Conservation (phyloP, 1,284 basidiomycete genomes). For the Stygiomarasmius scandens region DNA sequence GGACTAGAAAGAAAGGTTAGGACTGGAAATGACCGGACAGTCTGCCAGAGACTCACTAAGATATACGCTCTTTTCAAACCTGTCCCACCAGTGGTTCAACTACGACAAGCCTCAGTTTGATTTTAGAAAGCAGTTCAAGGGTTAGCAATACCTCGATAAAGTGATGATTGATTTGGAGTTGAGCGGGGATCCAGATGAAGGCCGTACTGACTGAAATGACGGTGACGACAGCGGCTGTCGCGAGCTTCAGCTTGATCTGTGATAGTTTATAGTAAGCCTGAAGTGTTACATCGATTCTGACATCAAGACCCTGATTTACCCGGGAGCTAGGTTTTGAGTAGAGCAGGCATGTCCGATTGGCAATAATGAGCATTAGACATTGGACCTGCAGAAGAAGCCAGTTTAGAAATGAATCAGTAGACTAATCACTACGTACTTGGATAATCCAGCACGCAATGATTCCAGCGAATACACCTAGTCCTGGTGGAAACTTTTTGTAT, state of each 20-base stretch:
- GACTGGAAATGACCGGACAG: too few species aligned
- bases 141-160: background rate
- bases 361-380: constrained; percentile 11
- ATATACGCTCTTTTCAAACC: constrained; percentile 1
- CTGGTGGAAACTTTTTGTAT: constrained; percentile 1
- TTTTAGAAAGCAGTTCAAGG: background rate
- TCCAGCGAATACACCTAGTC: background rate
- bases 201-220: constrained; percentile 1
- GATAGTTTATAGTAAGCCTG: background rate
- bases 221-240: background rate
- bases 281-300: background rate
- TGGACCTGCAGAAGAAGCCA: background rate
- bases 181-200: constrained; percentile 10
- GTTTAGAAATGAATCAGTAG: background rate
- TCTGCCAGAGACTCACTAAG: background rate
- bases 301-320: background rate
- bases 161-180: constrained; percentile 10
- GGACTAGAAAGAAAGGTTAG: background rate
- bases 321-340: background rate
- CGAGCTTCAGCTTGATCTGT: background rate
- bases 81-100: constrained; percentile 5
- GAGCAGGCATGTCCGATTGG: constrained; percentile 8
- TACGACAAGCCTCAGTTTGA: background rate
- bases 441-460: constrained; percentile 7
- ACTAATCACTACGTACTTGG: background rate